Evolutionary conservation across 306 rosid genomes (phyloP).

Genomic region (Rosa lucieae): DNA sequence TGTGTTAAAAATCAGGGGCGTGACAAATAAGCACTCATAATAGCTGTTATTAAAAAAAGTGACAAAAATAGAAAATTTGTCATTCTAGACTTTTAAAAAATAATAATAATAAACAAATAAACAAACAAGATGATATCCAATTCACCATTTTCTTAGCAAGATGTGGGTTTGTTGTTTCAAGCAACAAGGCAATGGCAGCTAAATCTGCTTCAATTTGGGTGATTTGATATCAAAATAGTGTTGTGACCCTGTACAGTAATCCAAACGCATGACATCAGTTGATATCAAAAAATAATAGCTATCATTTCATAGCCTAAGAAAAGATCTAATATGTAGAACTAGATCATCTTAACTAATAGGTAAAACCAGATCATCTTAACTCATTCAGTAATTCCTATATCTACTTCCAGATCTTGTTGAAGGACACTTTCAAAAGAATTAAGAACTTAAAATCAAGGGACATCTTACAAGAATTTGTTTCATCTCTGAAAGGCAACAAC

Average conservation of each 20-base stretch:
- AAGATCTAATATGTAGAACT: slow-evolving; percentile 20
- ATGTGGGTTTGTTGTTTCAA: slow-evolving; percentile 64
- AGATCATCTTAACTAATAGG: slow-evolving; percentile 3
- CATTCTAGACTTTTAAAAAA: background rate
- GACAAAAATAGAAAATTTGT: slow-evolving; percentile 9
- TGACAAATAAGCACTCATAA: slow-evolving; percentile 25
- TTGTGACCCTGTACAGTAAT: slow-evolving; percentile 83
- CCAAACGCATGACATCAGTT: slow-evolving; percentile 26
- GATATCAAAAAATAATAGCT: slow-evolving; percentile 18
- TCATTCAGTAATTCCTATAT: no score
- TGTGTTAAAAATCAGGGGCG: no score
- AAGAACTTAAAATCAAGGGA: no score
- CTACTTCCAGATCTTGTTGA: no score
- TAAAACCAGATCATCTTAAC: slow-evolving; percentile 15
- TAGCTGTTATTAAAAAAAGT: background rate
- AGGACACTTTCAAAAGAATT: no score
- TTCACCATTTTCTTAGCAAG: slow-evolving; percentile 82
- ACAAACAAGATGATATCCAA: background rate
- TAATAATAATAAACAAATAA: background rate
- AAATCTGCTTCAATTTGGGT: slow-evolving; percentile 99
- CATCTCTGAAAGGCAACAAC: no score
- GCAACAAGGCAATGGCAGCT: slow-evolving; percentile 80
- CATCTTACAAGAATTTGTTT: no score
- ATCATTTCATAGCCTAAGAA: slow-evolving; percentile 27
- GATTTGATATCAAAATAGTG: slow-evolving; percentile 89